Base-by-base conservation (phyloP, 768 basidiomycete genomes). In the Cystofilobasidium capitatum region DNA sequence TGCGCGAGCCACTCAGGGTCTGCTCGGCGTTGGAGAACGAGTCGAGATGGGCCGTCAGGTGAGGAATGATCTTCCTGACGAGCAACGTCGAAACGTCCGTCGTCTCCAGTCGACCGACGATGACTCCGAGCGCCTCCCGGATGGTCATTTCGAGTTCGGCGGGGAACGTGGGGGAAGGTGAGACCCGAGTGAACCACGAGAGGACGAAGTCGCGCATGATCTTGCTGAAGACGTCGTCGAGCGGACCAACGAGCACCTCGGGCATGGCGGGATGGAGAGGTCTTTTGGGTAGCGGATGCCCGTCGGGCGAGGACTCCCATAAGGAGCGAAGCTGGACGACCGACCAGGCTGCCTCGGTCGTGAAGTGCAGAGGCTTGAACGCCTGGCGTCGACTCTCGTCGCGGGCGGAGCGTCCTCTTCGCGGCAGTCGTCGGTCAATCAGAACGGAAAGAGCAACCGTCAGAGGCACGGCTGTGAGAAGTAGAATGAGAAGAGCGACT, bases 281-380 rank as follows among this genome's bases (percentile, higher is more conserved):
- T 0, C 86, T 81, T 24, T 55, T 26, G 1, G 65, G 37, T 8
- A 33, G 13, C 22, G 31, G 12, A 31, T 33, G 2, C 29, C 61
- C 33, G 61, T 29, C 14, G 62, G 84, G 79, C 66, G 81, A 83
- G 71, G 86, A 84, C 3, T 88, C 88, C 92, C 91, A 94, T 76
- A 88, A 85, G n/a, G 89, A 89, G 37, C 91, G 85, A 54, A 84
- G 91, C 60, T 89, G 80, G 57, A 90, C 88, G 0, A 87, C 91
- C 73, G 92, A 89, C 92, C 92, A 96, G 37, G 91, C 92, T 65
- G 92, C 90, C 31, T 91, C 89, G 3, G 91, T 91, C 5, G 90
- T 89, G 79, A 96, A 94, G 3, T 84, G 82, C 58, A 92, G 81
- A 0, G 79, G 78, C 40, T 69, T 58, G 39, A 36, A 58, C 47